phyloP scores from a whole-genome alignment of 768 basidiomycete genomes.

The Coprinellus micaceus region DNA sequence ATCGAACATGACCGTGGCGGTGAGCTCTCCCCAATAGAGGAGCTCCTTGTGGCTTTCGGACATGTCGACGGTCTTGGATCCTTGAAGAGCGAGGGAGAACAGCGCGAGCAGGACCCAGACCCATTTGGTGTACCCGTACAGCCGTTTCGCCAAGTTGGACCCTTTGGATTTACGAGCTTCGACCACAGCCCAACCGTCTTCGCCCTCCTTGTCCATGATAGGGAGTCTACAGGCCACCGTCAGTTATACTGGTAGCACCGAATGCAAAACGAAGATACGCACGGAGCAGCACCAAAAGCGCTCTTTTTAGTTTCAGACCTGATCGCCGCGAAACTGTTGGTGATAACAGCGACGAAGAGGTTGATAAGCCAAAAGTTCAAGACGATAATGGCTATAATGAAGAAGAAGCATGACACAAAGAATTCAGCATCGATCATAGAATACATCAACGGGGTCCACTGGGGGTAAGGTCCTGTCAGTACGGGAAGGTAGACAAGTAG shows the following conservation, averaged over 20 bases:
- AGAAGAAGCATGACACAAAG: slow-evolving; percentile 84
- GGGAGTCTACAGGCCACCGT: slow-evolving; percentile 24
- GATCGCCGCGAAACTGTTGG: slow-evolving; percentile 88
- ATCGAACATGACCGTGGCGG: slow-evolving; percentile 80
- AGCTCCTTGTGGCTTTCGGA: slow-evolving; percentile 40
- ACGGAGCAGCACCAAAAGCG: slow-evolving; percentile 85
- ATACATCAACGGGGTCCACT: slow-evolving; percentile 89
- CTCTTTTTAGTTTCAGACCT: slow-evolving; percentile 82
- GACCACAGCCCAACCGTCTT: slow-evolving; percentile 57
- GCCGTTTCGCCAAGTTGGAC: slow-evolving; percentile 46
- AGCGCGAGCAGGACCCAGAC: slow-evolving; percentile 77
- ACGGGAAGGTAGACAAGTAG: not conserved
- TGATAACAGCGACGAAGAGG: slow-evolving; percentile 92
- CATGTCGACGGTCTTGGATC: slow-evolving; percentile 56
- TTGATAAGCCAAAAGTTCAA: slow-evolving; percentile 95
- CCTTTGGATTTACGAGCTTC: slow-evolving; percentile 41
- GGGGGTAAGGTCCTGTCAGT: slow-evolving; percentile 7
- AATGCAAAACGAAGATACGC: slow-evolving; percentile 25
- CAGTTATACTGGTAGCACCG: slow-evolving; percentile 1
- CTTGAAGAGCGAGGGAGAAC: slow-evolving; percentile 67
- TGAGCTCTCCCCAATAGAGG: slow-evolving; percentile 66
- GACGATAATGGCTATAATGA: slow-evolving; percentile 77
- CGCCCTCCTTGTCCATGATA: slow-evolving; percentile 48
- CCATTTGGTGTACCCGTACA: slow-evolving; percentile 60
- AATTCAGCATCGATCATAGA: slow-evolving; percentile 85